These are phyloP conservation scores for Mycena galopus DNA, from an alignment of 768 basidiomycete species.

Conservation along the genomic window DNA sequence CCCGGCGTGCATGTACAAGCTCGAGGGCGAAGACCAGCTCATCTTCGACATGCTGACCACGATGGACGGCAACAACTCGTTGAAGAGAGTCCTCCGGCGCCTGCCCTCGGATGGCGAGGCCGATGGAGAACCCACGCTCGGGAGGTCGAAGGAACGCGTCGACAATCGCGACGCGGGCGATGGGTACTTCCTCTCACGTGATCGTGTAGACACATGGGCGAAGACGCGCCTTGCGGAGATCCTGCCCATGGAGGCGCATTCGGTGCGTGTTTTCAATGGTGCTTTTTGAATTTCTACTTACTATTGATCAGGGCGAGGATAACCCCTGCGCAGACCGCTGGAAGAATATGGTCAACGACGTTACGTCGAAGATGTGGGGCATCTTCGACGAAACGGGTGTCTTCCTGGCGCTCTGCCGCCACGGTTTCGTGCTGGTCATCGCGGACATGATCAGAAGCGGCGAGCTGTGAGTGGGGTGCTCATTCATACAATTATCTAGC, in stretches of 20 bases:
- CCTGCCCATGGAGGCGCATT: background rate
- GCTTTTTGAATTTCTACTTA: background rate
- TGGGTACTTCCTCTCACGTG: conserved; percentile 25
- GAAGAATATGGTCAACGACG: too few species aligned
- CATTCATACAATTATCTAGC: conserved; percentile 5
- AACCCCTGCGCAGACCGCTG: conserved; percentile 35
- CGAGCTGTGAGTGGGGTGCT: background rate
- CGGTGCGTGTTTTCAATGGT: background rate
- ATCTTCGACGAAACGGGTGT: too few species aligned
- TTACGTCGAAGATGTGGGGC: too few species aligned
- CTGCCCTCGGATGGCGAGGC: background rate
- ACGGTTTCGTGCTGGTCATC: too few species aligned
- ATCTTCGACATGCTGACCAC: conserved; percentile 35
- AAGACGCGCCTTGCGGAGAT: background rate
- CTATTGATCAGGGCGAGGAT: background rate
- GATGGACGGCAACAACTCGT: too few species aligned
- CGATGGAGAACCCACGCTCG: background rate
- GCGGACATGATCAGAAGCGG: too few species aligned
- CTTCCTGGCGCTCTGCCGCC: too few species aligned
- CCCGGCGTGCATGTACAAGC: conserved; percentile 43
- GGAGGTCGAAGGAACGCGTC: background rate
- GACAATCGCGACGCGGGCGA: conserved; percentile 21
- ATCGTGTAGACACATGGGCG: conserved; percentile 31
- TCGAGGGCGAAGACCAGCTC: conserved; percentile 37
- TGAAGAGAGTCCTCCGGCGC: conserved; percentile 31